phyloP scores from a whole-genome alignment of 179 eudicot species.

The Gypsophila paniculata region DNA sequence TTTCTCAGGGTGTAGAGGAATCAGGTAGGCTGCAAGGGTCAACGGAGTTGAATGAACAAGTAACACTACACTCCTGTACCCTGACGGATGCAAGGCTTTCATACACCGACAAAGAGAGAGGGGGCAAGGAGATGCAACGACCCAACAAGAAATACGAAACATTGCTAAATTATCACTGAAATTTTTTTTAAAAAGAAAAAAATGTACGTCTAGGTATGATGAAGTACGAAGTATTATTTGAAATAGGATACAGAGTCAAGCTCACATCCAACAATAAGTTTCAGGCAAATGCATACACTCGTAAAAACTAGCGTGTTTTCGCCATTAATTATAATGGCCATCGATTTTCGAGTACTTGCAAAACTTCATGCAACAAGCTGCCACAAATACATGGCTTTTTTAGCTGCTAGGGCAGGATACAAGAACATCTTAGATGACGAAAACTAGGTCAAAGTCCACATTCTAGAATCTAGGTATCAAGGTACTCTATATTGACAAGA shows the following conservation, averaged over 20 bases:
- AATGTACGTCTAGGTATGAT: no score
- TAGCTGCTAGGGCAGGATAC: conserved; percentile 1
- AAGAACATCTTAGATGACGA: conserved; percentile 5
- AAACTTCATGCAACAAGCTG: conserved; percentile 16
- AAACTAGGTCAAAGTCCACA: not conserved
- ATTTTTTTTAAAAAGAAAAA: no score
- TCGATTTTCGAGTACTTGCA: conserved; percentile 4
- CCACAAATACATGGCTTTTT: conserved; percentile 1
- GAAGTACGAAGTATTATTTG: not conserved
- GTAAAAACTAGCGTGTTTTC: not conserved
- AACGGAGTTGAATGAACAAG: no score
- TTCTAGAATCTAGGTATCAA: conserved; percentile 14
- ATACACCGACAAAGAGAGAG: not conserved
- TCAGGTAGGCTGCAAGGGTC: no score
- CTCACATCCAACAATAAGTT: not conserved
- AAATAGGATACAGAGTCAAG: not conserved
- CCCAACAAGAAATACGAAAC: not conserved
- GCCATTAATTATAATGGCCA: not conserved
- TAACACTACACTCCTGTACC: no score
- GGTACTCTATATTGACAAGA: conserved; percentile 23
- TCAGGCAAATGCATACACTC: not conserved
- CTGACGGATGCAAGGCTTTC: not conserved
- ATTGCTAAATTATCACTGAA: not conserved
- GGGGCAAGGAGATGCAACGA: not conserved
- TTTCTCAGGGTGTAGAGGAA: no score